Conservation (phyloP, 139 green algal species). For the Zygnema cylindricum region DNA sequence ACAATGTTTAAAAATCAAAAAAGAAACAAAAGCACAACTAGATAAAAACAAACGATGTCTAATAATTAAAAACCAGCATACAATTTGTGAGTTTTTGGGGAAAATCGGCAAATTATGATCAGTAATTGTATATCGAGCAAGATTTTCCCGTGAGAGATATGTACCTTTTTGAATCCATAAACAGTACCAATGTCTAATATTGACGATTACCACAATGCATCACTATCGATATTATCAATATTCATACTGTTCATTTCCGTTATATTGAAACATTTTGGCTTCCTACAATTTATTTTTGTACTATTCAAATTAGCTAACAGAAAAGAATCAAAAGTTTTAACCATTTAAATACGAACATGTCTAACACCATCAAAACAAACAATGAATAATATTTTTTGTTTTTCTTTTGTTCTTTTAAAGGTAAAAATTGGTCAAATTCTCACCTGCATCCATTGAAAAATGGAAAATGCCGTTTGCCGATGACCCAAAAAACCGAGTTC, state of each 20-base stretch:
- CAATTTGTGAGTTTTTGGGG: no score
- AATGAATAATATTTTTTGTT: neutral
- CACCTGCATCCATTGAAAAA: conserved; percentile 27
- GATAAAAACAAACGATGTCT: no score
- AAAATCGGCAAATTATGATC: no score
- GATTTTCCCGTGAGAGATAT: no score
- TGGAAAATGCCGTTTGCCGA: neutral
- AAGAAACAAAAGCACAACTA: no score
- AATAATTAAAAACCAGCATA: no score
- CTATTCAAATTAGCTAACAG: neutral
- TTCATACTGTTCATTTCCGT: neutral
- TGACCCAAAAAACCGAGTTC: neutral
- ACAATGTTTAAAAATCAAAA: no score
- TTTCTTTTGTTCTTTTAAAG: neutral
- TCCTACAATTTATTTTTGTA: neutral
- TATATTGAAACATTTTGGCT: neutral
- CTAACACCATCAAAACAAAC: neutral
- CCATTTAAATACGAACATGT: neutral
- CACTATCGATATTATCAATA: no score
- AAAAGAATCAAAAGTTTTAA: neutral
- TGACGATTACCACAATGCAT: no score
- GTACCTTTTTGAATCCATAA: no score
- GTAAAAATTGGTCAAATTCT: neutral
- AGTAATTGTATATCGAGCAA: no score
- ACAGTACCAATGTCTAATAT: no score